Conservation (phyloP, 352 stramenopile genomes). For the Pythium periplocum region DNA sequence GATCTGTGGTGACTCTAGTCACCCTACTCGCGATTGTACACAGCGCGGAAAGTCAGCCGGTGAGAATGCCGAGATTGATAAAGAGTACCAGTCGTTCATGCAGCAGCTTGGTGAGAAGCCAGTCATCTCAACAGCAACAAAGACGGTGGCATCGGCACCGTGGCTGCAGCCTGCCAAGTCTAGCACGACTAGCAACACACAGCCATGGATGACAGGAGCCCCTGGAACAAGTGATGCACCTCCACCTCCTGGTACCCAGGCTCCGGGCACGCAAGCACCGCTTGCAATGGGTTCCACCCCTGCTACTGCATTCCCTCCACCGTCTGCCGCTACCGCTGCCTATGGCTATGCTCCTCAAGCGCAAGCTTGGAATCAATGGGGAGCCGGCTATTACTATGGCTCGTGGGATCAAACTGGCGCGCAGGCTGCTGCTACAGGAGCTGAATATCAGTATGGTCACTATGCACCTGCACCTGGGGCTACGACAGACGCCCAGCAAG, state of each 20-base stretch:
- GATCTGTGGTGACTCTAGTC: conserved; percentile 97
- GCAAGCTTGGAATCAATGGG: conserved; percentile 18
- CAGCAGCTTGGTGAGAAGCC: conserved; percentile 79
- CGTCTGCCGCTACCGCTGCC: neutral
- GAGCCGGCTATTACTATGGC: conserved; percentile 20
- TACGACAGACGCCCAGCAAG: conserved; percentile 3
- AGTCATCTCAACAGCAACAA: conserved; percentile 53
- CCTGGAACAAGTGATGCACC: conserved; percentile 27
- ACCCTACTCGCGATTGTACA: conserved; percentile 97
- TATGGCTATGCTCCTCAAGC: conserved; percentile 15
- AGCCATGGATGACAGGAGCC: conserved; percentile 64
- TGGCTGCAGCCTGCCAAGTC: conserved; percentile 67
- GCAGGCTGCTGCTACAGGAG: neutral
- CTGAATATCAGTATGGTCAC: conserved; percentile 18
- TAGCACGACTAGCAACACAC: conserved; percentile 23
- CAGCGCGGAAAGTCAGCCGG: conserved; percentile 74
- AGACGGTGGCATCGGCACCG: conserved; percentile 27
- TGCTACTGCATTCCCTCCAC: conserved; percentile 22
- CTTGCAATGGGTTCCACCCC: conserved; percentile 20
- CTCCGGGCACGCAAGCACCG: conserved; percentile 13
- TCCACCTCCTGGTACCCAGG: conserved; percentile 22
- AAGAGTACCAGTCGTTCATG: conserved; percentile 87
- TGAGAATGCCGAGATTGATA: conserved; percentile 73
- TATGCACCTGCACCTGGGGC: conserved; percentile 5
- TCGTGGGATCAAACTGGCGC: conserved; percentile 15